Conservation (phyloP, 345 rosid species). For the Brassica incana region DNA sequence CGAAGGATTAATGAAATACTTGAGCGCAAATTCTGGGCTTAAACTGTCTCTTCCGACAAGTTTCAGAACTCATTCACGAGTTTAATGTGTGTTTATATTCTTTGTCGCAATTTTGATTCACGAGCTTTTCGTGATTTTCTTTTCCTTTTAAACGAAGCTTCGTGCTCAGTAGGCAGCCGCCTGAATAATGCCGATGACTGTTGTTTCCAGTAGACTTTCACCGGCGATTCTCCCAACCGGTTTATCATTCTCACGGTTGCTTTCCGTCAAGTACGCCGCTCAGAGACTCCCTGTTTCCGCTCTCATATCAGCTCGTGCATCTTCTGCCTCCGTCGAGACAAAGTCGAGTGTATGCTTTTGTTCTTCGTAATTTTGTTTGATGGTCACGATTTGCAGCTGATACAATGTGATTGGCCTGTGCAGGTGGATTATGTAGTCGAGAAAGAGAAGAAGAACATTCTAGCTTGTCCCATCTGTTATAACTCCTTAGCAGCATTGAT, state of each 20-base stretch:
- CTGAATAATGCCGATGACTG: slow-evolving; percentile 23
- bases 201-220: slow-evolving; percentile 34
- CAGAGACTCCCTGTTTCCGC: slow-evolving; percentile 3
- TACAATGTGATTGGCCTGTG: background rate
- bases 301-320: slow-evolving; percentile 41
- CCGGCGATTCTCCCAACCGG: slow-evolving; percentile 15
- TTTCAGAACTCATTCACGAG: background rate
- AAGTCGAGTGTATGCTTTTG: slow-evolving; percentile 27
- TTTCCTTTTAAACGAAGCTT: background rate
- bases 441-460: slow-evolving; percentile 34
- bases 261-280: slow-evolving; percentile 2
- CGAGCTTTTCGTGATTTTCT: background rate
- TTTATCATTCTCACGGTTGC: slow-evolving; percentile 16
- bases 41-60: background rate
- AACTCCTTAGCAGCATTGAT: slow-evolving; percentile 40
- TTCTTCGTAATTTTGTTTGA: background rate
- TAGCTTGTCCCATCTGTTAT: slow-evolving; percentile 90
- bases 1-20: too few relatives aligned
- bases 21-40: too few relatives aligned
- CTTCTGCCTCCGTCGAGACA: slow-evolving; percentile 51
- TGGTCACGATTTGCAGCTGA: background rate
- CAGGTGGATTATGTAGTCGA: slow-evolving; percentile 45
- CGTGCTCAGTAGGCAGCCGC: slow-evolving; percentile 26
- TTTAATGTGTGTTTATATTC: background rate
- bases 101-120: background rate